Percentiles rank a stretch among this genome's conserved stretches.
Conservation (phyloP, 768 basidiomycete species). For the Suillus clintonianus region DNA sequence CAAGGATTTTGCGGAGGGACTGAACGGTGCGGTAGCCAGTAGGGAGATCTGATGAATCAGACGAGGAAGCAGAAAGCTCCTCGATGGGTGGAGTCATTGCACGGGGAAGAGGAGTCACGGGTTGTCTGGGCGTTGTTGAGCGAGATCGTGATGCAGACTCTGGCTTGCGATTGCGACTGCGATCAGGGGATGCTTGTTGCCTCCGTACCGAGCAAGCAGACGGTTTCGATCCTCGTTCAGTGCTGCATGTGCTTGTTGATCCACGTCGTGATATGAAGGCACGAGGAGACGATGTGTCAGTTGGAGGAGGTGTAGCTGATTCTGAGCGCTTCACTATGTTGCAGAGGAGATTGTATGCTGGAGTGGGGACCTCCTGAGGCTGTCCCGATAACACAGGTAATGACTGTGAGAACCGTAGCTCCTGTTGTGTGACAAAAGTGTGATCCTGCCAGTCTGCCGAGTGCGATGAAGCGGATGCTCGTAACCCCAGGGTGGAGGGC, state of each 20-base stretch:
- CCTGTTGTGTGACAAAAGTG: constrained; percentile 3
- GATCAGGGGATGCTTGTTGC: constrained; percentile 14
- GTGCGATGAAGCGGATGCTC: constrained; percentile 37
- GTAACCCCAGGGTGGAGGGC: constrained; percentile 72
- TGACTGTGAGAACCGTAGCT: not conserved
- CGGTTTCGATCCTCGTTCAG: constrained; percentile 20
- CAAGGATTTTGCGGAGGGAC: constrained; percentile 71
- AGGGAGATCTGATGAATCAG: constrained; percentile 51
- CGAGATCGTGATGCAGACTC: constrained; percentile 21
- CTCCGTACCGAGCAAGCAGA: constrained; percentile 15
- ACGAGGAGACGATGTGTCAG: constrained; percentile 12
- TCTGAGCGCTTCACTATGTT: constrained; percentile 47
- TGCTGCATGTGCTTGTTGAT: constrained; percentile 33
- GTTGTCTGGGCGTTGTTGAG: constrained; percentile 33
- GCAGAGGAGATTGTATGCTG: constrained; percentile 64
- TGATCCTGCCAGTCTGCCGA: constrained; percentile 12
- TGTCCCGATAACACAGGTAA: constrained; percentile 35
- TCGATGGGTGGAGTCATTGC: constrained; percentile 60
- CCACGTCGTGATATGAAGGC: constrained; percentile 38
- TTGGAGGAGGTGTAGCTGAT: constrained; percentile 26
- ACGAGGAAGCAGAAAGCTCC: constrained; percentile 51
- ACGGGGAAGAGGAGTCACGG: constrained; percentile 27
- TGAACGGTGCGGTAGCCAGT: constrained; percentile 63
- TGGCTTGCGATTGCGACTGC: constrained; percentile 11
- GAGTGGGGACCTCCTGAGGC: constrained; percentile 46